A percentile compares a stretch with the other conserved stretches of the same genome.
Conservation (phyloP, 2,329 filamentous ascomycete genomes). For the Apiospora pterosperma region DNA sequence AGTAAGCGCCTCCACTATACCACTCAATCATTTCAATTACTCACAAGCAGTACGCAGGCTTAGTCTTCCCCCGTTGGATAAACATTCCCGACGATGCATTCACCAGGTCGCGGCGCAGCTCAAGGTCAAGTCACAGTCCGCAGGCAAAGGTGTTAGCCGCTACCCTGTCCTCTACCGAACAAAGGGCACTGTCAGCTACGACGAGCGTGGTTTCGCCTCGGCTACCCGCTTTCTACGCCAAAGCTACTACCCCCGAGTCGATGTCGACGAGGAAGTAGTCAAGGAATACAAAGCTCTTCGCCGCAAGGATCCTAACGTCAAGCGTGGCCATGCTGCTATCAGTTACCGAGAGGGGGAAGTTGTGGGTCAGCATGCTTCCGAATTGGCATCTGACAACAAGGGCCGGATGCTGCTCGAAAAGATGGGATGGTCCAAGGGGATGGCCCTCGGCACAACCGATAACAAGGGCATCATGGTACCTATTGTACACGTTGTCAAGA, state of each 20-base stretch:
- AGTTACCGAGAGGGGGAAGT: constrained; percentile 80
- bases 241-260: constrained; percentile 54
- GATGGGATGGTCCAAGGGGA: constrained; percentile 94
- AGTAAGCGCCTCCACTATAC: constrained; percentile 42
- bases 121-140: constrained; percentile 79
- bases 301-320: constrained; percentile 7
- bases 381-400: constrained; percentile 77
- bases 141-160: constrained; percentile 68
- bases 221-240: constrained; percentile 42
- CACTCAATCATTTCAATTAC: background rate
- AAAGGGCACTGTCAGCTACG: constrained; percentile 58
- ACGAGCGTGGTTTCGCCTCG: constrained; percentile 50
- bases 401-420: constrained; percentile 88
- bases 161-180: constrained; percentile 79
- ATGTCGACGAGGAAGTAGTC: constrained; percentile 31
- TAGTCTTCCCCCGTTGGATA: constrained; percentile 79
- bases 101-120: constrained; percentile 76
- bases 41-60: constrained; percentile 44
- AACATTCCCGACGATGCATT: constrained; percentile 69
- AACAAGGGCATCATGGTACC: constrained; percentile 89
- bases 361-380: constrained; percentile 80
- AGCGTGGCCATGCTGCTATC: constrained; percentile 32
- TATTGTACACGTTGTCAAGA: constrained; percentile 84
- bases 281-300: constrained; percentile 23
- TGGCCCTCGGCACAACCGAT: constrained; percentile 73